Evolutionary conservation across 2,329 filamentous ascomycete genomes (phyloP).

Genomic region (Ustulina deusta): DNA sequence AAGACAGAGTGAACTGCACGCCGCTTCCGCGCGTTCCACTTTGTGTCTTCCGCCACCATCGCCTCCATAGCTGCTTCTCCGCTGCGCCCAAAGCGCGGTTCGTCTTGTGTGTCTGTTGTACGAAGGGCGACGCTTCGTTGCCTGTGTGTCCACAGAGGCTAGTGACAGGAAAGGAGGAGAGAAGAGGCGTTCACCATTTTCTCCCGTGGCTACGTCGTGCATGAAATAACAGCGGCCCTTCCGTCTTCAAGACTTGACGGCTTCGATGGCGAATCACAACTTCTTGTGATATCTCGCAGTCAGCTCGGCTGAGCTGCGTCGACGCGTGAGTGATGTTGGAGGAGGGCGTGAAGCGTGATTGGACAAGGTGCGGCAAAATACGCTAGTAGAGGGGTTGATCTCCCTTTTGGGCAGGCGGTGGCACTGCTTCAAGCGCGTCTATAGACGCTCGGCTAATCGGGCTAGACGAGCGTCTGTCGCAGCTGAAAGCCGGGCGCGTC

Average conservation of each 20-base stretch:
- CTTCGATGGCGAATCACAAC: conserved; percentile 3
- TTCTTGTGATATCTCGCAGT: conserved; percentile 5
- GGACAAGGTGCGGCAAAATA: conserved; percentile 28
- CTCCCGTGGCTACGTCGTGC: conserved; percentile 5
- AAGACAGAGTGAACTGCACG: conserved; percentile 69
- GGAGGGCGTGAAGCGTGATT: conserved; percentile 20
- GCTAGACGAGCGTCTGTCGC: not conserved
- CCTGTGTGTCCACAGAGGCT: conserved; percentile 15
- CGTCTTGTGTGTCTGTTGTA: conserved; percentile 10
- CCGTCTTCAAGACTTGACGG: not conserved
- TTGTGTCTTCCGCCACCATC: conserved; percentile 54
- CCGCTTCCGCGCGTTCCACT: conserved; percentile 61
- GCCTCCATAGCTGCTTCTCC: conserved; percentile 20
- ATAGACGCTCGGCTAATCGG: conserved; percentile 11
- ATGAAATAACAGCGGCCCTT: not conserved
- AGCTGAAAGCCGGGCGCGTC: conserved; percentile 32
- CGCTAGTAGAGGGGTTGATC: conserved; percentile 4
- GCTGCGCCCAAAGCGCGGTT: not conserved
- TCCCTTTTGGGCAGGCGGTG: conserved; percentile 38
- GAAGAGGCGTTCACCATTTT: conserved; percentile 18
- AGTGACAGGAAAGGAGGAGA: conserved; percentile 13
- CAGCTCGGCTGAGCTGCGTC: conserved; percentile 18
- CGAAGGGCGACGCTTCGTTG: not conserved
- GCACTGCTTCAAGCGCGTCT: conserved; percentile 28
- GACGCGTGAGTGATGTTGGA: not conserved